These are phyloP conservation scores for Pezicula rhizophila DNA, from an alignment of 2,329 filamentous ascomycete genomes.

Conservation along the genomic window DNA sequence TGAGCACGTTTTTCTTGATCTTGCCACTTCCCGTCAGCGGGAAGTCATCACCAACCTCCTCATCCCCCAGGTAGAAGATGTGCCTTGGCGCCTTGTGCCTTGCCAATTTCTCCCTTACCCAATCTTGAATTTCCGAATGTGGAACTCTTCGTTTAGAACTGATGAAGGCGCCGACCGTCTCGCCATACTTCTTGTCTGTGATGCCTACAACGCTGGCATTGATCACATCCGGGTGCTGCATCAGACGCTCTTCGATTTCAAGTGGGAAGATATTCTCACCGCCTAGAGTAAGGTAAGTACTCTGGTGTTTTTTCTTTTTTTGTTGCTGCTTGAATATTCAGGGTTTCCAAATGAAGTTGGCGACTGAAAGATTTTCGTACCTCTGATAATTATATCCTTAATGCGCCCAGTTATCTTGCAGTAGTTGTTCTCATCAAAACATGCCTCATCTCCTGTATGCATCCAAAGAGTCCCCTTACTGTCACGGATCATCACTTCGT, in stretches of 20 bases:
- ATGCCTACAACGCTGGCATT: conserved; percentile 60
- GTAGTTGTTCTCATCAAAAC: conserved; percentile 38
- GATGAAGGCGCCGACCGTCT: conserved; percentile 60
- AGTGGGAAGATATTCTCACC: conserved; percentile 57
- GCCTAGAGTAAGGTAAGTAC: conserved; percentile 24
- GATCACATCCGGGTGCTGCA: conserved; percentile 46
- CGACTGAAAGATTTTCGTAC: conserved; percentile 22
- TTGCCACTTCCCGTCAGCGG: conserved; percentile 65
- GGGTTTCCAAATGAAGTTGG: neutral
- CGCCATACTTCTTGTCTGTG: conserved; percentile 58
- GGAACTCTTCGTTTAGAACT: neutral
- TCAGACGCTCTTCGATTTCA: conserved; percentile 63
- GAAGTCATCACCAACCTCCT: conserved; percentile 43
- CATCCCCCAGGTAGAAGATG: conserved; percentile 67
- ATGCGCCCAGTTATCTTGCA: conserved; percentile 58
- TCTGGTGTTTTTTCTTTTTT: neutral
- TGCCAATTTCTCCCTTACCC: conserved; percentile 55
- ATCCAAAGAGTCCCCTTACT: conserved; percentile 36
- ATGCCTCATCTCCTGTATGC: conserved; percentile 47
- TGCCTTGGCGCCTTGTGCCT: conserved; percentile 59
- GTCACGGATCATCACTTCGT: conserved; percentile 22
- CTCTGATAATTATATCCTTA: conserved; percentile 67
- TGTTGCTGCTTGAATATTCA: neutral
- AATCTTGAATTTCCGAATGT: conserved; percentile 42
- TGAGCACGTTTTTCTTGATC: conserved; percentile 47